Base-by-base conservation (phyloP, 2,329 filamentous ascomycete genomes). In the Calonectria henricotiae region DNA sequence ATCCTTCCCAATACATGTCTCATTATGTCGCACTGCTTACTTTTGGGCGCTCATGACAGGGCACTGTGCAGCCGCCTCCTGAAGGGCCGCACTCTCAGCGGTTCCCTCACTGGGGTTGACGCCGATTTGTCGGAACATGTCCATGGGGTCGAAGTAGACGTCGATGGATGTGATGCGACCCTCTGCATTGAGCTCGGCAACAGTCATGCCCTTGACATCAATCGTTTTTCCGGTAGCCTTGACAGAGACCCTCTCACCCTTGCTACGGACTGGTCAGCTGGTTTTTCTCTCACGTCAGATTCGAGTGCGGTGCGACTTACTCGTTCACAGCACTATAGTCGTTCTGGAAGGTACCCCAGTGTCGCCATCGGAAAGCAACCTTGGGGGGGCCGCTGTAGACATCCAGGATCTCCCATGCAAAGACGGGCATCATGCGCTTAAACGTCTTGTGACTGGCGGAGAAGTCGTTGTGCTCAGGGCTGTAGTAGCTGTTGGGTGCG, bases 401-500 rank as follows among this genome's bases (percentile, higher is more conserved):
- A 79, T 92, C 91, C 17, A 91, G 78, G 1, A 93, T 90, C 81
- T 93, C 91, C 90, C 91, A 93, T 0, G 90, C 91, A 79, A 93
- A 93, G 0, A 87, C 90, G 0, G 91, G 91, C 90, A 93, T 93
- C 90, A 92, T 92, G 64, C 89, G 84, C 83, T 92, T 92, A 80
- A 93, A 93, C 0, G 89, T 89, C 84, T 92, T 92, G 83, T 93
- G 91, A 77, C 89, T 91, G 4, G 84, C 85, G 1, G 86, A 85
- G 75, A 93, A 92, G 79, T 91, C 89, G 3, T 86, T 89, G 69
- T 89, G 85, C 61, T 84, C 84, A 0, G 91, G 89, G 72, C 88
- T 88, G 80, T 93, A 93, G 83, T 88, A 92, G 78, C 90, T 86
- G 77, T 90, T 91, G 12, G 89, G 82, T 11, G 86, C 82, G 72